phyloP scores from a whole-genome alignment of 805 yeast species.

The Monosporozyma aquatica region DNA sequence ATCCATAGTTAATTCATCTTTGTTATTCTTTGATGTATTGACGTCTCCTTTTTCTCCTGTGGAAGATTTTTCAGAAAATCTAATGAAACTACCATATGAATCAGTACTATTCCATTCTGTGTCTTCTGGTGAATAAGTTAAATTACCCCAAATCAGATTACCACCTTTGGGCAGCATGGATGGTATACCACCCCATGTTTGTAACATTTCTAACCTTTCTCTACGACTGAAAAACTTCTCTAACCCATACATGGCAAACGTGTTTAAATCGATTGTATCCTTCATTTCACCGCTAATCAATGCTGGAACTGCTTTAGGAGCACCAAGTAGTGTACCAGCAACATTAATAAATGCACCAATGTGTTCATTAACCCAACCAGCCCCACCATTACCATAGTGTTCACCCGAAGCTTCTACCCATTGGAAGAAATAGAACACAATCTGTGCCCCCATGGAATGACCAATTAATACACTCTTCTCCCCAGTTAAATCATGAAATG shows the following conservation, averaged over 20 bases:
- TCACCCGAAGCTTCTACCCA: conserved; percentile 92
- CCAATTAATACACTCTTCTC: conserved; percentile 70
- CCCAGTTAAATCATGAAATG: conserved; percentile 42
- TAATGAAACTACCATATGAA: conserved; percentile 66
- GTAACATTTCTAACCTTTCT: conserved; percentile 78
- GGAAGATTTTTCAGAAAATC: conserved; percentile 36
- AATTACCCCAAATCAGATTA: conserved; percentile 76
- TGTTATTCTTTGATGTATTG: background rate
- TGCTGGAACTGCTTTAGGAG: conserved; percentile 91
- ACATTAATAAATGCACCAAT: conserved; percentile 77
- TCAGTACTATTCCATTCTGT: conserved; percentile 22
- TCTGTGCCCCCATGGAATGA: conserved; percentile 96
- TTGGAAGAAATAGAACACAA: conserved; percentile 78
- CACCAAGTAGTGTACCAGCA: conserved; percentile 83
- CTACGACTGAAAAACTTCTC: conserved; percentile 87
- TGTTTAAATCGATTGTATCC: conserved; percentile 90
- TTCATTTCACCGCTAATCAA: conserved; percentile 96
- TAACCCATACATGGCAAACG: conserved; percentile 85
- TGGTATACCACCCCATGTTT: conserved; percentile 86
- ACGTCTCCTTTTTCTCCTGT: conserved; percentile 32
- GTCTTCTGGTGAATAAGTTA: conserved; percentile 66
- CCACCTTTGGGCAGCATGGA: conserved; percentile 98
- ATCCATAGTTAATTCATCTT: conserved; percentile 42
- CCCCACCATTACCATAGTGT: conserved; percentile 85
- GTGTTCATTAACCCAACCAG: conserved; percentile 76